Evolutionary conservation across 73 alveolate genomes (phyloP), one percentile per base, ranked within the genome.

Genomic region (Paramecium biaurelia): DNA sequence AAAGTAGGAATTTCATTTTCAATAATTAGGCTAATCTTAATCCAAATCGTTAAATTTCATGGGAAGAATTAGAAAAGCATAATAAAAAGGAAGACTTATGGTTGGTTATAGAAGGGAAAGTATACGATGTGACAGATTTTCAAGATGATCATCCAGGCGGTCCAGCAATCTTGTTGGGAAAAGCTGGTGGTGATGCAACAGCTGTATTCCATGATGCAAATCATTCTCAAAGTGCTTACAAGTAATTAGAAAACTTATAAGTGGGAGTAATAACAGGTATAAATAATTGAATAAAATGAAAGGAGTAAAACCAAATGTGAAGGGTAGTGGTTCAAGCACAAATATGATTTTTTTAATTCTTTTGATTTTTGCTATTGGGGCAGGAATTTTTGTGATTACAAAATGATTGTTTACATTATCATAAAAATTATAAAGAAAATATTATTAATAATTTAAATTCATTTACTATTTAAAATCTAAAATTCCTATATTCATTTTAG

Each of bases 81-180:
- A 96, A 95, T 90, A 93, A 96, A 18, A 93, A 95, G 42, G 94
- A 96, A 12, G 98, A 97, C 82, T 89, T 97, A 58, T 98, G 99
- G 99, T 85, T 96, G 18, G 97, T 96, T 24, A 90, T 96, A 70
- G 96, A 97, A 49, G 98, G 98, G 10, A 95, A 93, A 85, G 98
- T 98, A 14, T 98, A 95, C 92, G 98, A 98, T 94, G 93, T 98
- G 37, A 96, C 99, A 12, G 96, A 92, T 92, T 98, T 89, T 86
- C 53, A 97, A 18, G 94, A 94, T 82, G 76, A 86, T 63, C 99
- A 98, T 85, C 99, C 99, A 12, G 99, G 99, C 6, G 99, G 99
- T 30, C 92, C 92, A 21, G 92, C 92, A 30, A 56, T 74, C 4
- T 57, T 92, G 18, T 38, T 84, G 4, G 92, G 70, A 34, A 82